Evolutionary conservation across 106 monocot species (phyloP).

Genomic region (Chionographis japonica): DNA sequence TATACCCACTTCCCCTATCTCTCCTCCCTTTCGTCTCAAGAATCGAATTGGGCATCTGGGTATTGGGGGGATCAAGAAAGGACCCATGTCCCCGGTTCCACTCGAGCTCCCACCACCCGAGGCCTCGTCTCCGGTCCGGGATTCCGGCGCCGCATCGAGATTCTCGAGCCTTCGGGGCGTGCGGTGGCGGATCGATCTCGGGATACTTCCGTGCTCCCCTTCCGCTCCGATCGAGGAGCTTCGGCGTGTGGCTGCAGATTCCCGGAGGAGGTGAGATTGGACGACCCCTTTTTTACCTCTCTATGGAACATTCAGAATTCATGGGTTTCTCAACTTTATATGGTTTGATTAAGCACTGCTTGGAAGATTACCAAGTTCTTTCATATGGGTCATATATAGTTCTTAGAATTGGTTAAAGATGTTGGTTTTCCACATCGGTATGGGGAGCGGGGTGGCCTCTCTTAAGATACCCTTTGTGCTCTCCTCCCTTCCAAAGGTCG

Average conservation of each 20-base stretch:
- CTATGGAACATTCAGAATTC: no score
- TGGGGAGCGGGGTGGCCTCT: no score
- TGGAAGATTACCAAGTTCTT: no score
- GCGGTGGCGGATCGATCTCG: slow-evolving; percentile 75
- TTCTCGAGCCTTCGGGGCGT: slow-evolving; percentile 64
- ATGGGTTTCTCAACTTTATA: no score
- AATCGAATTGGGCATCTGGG: background rate
- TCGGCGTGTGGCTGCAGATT: slow-evolving; percentile 76
- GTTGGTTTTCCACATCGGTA: no score
- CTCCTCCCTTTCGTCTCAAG: background rate
- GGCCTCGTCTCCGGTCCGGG: slow-evolving; percentile 3
- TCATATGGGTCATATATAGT: no score
- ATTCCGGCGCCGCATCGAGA: slow-evolving; percentile 9
- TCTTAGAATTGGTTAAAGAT: no score
- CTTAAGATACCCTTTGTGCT: no score
- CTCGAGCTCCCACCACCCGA: slow-evolving; percentile 7
- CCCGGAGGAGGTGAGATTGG: slow-evolving; percentile 58
- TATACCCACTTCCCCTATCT: no score
- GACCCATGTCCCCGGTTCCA: slow-evolving; percentile 6
- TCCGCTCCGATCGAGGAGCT: slow-evolving; percentile 65
- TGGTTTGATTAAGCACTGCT: no score
- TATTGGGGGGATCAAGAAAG: slow-evolving; percentile 8
- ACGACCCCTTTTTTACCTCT: no score
- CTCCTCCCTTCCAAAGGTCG: no score
- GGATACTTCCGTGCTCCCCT: slow-evolving; percentile 57